Base-by-base conservation (phyloP, 2,329 filamentous ascomycete genomes). In the Pezicula radicicola region DNA sequence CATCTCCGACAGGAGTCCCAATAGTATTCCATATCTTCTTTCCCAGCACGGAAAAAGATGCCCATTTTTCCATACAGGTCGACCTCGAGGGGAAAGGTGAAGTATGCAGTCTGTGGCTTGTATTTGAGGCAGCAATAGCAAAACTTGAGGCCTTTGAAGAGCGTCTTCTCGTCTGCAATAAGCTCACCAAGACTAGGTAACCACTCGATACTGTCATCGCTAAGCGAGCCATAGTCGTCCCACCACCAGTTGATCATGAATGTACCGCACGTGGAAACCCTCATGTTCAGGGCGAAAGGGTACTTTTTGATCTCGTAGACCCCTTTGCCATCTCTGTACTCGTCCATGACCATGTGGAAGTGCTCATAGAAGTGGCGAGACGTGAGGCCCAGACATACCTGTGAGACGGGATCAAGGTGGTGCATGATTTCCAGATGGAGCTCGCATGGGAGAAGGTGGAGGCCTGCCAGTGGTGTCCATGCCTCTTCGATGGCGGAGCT, bases 301-400 rank as follows among this genome's bases (percentile, higher is more conserved):
- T 25, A 47, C 8, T 18, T 46, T 15, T 39, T 30, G 37, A 43
- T 44, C 15, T 49, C 52, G 21, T 41, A 45, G 4, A 12, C 28
- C 2, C 28, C 28, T 30, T 30, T 30, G 7, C 28, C 28, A 12
- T 43, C 36, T 16, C 6, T 9, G 25, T 16, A 25, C 7, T 33
- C 12, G 9, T 47, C 25, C 25, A 36, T 25, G 8, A 48, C 18
- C 4, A 9, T 33, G 42, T 52, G 49, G 15, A 49, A 49, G 35
- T 49, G 13, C 1, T 16, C 18, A 18, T 55, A 36, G 36, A 36
- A 47, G 12, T 42, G 21, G 6, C 28, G 36, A 4, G 13, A 21
- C 4, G 53, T 48, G 3, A 55, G 40, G 16, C 49, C 49, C n/a
- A 55, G 43, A 39, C 53, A 55, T 15, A 51, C 37, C 13, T 52